phyloP scores from a whole-genome alignment of 164 flowering plant species.

The Liriodendron chinense region DNA sequence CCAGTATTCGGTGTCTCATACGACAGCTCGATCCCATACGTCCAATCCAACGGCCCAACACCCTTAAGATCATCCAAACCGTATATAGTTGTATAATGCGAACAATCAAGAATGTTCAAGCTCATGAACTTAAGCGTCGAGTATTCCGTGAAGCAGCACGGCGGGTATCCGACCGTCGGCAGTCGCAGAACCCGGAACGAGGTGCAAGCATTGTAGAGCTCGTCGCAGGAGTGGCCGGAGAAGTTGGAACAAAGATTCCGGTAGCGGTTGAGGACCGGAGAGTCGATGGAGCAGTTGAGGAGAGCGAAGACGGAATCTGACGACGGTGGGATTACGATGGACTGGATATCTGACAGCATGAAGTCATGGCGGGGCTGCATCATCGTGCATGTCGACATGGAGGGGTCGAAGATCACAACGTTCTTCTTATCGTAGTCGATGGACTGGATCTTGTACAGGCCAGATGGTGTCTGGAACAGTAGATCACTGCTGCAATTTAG shows the following conservation, averaged over 20 bases:
- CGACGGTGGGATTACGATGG: conserved; percentile 63
- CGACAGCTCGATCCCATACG: conserved; percentile 65
- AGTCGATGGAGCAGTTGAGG: conserved; percentile 86
- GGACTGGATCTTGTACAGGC: conserved; percentile 68
- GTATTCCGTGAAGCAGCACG: conserved; percentile 78
- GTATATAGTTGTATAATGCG: conserved; percentile 72
- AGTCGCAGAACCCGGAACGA: conserved; percentile 51
- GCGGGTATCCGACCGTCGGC: conserved; percentile 34
- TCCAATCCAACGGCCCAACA: conserved; percentile 75
- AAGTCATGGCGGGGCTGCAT: conserved; percentile 84
- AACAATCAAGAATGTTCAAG: conserved; percentile 80
- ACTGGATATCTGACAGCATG: conserved; percentile 59
- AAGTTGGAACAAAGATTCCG: conserved; percentile 69
- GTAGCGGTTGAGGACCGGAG: conserved; percentile 80
- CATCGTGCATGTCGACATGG: conserved; percentile 84
- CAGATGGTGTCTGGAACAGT: conserved; percentile 73
- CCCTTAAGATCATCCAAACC: conserved; percentile 50
- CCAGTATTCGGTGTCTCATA: conserved; percentile 62
- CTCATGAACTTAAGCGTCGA: conserved; percentile 70
- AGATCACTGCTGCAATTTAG: conserved; percentile 62
- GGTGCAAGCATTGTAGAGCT: conserved; percentile 60
- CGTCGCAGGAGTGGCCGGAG: conserved; percentile 82
- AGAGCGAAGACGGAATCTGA: conserved; percentile 71
- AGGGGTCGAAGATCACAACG: conserved; percentile 62
- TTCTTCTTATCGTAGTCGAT: conserved; percentile 60